phyloP scores from a whole-genome alignment of 306 rosid genomes.

The Casuarina equisetifolia region DNA sequence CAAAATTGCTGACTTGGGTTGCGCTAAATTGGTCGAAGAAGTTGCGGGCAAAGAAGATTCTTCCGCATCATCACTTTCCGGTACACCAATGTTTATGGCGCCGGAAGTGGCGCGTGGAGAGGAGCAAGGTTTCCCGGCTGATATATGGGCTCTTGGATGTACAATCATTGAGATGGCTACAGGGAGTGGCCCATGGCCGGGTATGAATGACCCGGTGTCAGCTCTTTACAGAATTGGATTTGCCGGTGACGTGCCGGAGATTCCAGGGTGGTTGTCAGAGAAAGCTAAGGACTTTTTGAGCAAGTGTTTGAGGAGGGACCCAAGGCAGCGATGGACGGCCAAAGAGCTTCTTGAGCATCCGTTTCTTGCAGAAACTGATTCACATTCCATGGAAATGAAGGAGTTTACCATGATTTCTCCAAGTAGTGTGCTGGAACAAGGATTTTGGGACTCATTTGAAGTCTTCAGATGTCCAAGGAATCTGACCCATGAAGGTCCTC shows the following conservation, averaged over 20 bases:
- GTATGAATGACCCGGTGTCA: slow-evolving; percentile 32
- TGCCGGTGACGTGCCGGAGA: slow-evolving; percentile 37
- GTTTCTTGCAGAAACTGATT: slow-evolving; percentile 29
- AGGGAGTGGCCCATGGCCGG: slow-evolving; percentile 43
- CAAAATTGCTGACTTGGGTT: slow-evolving; percentile 56
- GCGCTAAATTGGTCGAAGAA: slow-evolving; percentile 38
- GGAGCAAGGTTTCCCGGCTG: slow-evolving; percentile 47
- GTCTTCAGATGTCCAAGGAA: slow-evolving; percentile 20
- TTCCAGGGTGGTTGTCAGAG: slow-evolving; percentile 36
- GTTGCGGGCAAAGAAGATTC: slow-evolving; percentile 16
- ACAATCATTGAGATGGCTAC: slow-evolving; percentile 60
- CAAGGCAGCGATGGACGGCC: slow-evolving; percentile 47
- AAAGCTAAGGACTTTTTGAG: slow-evolving; percentile 44
- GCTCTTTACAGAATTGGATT: slow-evolving; percentile 50
- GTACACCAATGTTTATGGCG: slow-evolving; percentile 57
- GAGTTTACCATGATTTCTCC: slow-evolving; percentile 41
- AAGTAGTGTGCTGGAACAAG: slow-evolving; percentile 47
- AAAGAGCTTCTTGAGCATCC: slow-evolving; percentile 49
- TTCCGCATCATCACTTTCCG: slow-evolving; percentile 23
- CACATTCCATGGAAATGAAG: slow-evolving; percentile 10
- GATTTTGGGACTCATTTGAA: slow-evolving; percentile 43
- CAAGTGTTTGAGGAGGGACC: slow-evolving; percentile 41
- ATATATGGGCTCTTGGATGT: slow-evolving; percentile 61
- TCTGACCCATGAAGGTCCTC: slow-evolving; percentile 15
- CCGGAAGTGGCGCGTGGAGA: slow-evolving; percentile 53